Conservation (phyloP, 345 rosid species). For the Anacardium occidentale region DNA sequence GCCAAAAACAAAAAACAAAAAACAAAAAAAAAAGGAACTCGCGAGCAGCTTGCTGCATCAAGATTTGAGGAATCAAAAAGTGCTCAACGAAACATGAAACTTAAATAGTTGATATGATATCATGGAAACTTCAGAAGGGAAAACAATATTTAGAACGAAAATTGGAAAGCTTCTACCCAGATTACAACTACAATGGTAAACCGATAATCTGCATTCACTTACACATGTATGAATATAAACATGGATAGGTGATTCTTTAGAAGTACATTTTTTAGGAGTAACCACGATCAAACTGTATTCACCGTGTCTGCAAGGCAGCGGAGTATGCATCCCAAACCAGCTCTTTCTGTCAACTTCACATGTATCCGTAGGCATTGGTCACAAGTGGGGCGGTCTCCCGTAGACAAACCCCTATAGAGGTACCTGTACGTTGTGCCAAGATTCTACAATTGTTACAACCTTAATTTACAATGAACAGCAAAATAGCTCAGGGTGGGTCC, state of each 20-base stretch:
- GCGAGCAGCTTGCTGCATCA: neutral
- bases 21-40: neutral
- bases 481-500: neutral
- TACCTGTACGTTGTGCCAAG: constrained; percentile 43
- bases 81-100: constrained; percentile 1
- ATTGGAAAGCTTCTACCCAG: neutral
- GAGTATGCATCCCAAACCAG: constrained; percentile 86
- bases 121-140: neutral
- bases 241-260: neutral
- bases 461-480: neutral
- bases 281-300: constrained; percentile 55
- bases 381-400: constrained; percentile 90
- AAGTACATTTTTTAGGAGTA: neutral
- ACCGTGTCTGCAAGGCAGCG: constrained; percentile 79
- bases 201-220: neutral
- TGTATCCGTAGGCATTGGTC: constrained; percentile 89
- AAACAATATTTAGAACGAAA: neutral
- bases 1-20: too few species aligned
- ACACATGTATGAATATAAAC: neutral
- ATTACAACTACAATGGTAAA: neutral
- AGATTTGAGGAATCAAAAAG: neutral
- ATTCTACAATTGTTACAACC: neutral
- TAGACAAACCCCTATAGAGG: constrained; percentile 81
- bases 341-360: constrained; percentile 82
- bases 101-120: neutral